phyloP scores from a whole-genome alignment of 2,329 filamentous ascomycete species.

The Colletotrichum eremochloae region DNA sequence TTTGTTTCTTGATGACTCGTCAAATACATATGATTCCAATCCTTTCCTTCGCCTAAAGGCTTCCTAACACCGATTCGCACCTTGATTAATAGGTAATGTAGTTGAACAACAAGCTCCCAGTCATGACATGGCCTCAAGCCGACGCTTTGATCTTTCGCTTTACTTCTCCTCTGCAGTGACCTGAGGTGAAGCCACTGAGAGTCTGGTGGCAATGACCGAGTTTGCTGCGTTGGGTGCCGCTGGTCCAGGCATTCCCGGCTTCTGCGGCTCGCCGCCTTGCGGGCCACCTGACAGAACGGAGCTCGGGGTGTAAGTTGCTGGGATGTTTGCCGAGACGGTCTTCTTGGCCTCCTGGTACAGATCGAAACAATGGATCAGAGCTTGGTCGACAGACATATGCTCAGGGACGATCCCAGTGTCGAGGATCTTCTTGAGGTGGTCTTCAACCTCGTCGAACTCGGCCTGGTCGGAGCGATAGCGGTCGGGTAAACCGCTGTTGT shows the following conservation, averaged over 20 bases:
- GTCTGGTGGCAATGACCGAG: slow-evolving; percentile 32
- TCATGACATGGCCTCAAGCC: not conserved
- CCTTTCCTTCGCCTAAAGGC: not conserved
- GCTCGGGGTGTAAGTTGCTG: slow-evolving; percentile 54
- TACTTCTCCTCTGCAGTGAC: not conserved
- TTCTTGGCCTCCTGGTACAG: slow-evolving; percentile 60
- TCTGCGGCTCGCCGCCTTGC: slow-evolving; percentile 16
- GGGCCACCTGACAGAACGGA: slow-evolving; percentile 30
- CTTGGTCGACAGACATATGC: slow-evolving; percentile 59
- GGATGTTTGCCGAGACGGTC: slow-evolving; percentile 62
- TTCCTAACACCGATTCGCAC: not conserved
- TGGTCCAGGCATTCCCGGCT: slow-evolving; percentile 19
- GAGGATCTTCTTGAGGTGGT: slow-evolving; percentile 64
- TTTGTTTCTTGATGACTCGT: not conserved
- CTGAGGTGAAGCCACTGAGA: slow-evolving; percentile 12
- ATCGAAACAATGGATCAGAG: slow-evolving; percentile 62
- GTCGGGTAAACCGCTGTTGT: slow-evolving; percentile 67
- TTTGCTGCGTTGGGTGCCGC: slow-evolving; percentile 14
- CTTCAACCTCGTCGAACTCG: slow-evolving; percentile 64
- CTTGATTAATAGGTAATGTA: not conserved
- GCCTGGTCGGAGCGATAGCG: slow-evolving; percentile 63
- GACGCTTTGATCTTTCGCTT: too few relatives aligned
- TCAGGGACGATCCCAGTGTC: slow-evolving; percentile 61
- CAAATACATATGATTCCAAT: not conserved
- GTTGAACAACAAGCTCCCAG: not conserved